These are phyloP conservation scores for Phaeodactylum tricornutum DNA, from an alignment of 108 stramenopile genomes.

Conservation along the genomic window DNA sequence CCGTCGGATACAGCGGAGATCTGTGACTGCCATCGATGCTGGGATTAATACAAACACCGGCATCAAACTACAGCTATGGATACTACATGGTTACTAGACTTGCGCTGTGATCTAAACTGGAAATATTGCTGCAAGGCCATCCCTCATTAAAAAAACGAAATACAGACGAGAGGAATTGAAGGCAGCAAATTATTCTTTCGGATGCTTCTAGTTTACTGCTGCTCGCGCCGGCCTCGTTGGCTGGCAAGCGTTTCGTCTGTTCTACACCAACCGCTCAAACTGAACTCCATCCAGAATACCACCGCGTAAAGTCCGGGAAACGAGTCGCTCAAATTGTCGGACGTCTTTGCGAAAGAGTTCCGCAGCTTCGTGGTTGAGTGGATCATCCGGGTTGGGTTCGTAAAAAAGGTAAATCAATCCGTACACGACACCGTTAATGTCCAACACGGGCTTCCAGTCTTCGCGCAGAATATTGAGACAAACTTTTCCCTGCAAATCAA, in stretches of 20 bases:
- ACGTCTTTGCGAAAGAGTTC: conserved; percentile 92
- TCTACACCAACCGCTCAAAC: conserved; percentile 67
- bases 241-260: no score
- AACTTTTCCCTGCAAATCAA: conserved; percentile 97
- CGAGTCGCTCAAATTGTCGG: conserved; percentile 75
- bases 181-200: no score
- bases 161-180: no score
- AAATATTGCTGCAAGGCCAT: no score
- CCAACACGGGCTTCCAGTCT: conserved; percentile 99
- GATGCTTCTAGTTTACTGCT: no score
- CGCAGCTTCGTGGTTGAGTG: conserved; percentile 97
- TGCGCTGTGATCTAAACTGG: no score
- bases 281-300: conserved; percentile 79
- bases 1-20: no score
- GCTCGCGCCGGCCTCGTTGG: neutral
- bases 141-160: no score
- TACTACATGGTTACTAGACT: no score
- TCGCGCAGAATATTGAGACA: conserved; percentile 94
- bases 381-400: conserved; percentile 99
- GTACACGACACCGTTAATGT: conserved; percentile 99
- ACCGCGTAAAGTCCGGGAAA: conserved; percentile 75
- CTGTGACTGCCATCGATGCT: no score
- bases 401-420: conserved; percentile 98
- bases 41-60: no score
- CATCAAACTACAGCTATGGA: no score